Conservation (phyloP, 2,329 filamentous ascomycete species). For the Colletotrichum tropicale region DNA sequence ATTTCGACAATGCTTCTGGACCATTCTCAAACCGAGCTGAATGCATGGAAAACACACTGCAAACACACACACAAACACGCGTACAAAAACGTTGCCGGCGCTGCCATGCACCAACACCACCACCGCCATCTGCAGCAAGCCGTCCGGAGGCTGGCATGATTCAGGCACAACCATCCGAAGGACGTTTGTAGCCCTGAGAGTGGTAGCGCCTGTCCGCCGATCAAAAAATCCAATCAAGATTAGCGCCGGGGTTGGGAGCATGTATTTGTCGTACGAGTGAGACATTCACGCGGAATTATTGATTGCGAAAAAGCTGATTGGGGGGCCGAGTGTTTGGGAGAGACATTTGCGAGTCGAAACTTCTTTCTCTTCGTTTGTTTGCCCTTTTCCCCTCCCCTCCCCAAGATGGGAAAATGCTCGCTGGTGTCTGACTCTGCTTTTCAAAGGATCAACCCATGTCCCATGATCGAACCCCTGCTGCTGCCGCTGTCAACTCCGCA, state of each 20-base stretch:
- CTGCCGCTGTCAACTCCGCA: not conserved
- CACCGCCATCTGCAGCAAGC: not conserved
- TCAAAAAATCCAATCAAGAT: not conserved
- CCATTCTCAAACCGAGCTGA: not conserved
- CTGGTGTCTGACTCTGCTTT: not conserved
- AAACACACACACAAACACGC: not conserved
- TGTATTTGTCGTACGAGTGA: not conserved
- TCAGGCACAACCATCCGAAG: not conserved
- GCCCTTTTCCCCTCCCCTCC: not conserved
- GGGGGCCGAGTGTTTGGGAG: not conserved
- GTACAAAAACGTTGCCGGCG: not conserved
- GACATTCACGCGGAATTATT: conserved; percentile 2
- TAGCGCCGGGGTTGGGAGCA: not conserved
- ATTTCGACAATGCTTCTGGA: not conserved
- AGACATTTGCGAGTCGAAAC: not conserved
- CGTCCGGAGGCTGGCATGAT: not conserved
- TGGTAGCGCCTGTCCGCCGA: not conserved
- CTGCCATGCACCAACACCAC: not conserved
- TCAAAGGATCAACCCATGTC: not conserved
- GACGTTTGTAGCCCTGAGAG: not conserved
- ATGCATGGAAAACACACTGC: not conserved
- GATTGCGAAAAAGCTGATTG: not conserved
- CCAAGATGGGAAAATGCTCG: not conserved
- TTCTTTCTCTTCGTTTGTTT: not conserved
- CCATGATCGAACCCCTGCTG: not conserved